phyloP scores from a whole-genome alignment of 2,329 filamentous ascomycete species.

The Macrophomina phaseolina region DNA sequence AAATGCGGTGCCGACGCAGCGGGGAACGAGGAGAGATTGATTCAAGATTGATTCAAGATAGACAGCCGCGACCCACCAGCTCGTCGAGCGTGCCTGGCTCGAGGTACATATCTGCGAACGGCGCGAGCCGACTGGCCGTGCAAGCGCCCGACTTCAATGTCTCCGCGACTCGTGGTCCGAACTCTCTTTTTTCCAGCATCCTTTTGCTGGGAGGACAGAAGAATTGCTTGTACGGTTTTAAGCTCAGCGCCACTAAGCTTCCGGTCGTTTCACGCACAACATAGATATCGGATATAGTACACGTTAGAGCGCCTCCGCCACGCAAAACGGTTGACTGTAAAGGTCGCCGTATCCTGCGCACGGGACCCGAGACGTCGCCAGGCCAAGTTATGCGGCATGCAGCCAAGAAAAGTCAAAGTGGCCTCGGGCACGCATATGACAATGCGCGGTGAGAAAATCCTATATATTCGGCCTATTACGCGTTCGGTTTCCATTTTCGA shows the following conservation, averaged over 20 bases:
- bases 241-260: not conserved
- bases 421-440: not conserved
- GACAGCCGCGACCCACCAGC: not conserved
- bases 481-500: not conserved
- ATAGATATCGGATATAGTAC: too few relatives aligned
- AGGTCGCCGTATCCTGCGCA: not conserved
- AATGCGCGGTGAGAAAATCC: not conserved
- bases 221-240: not conserved
- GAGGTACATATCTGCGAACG: not conserved
- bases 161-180: not conserved
- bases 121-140: not conserved
- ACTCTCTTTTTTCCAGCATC: not conserved
- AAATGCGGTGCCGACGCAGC: not conserved
- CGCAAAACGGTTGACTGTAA: too few relatives aligned
- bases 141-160: not conserved
- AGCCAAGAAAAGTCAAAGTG: constrained; percentile 4
- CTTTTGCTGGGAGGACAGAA: not conserved
- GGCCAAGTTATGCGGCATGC: not conserved
- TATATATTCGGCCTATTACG: not conserved
- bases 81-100: not conserved
- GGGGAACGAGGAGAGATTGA: not conserved
- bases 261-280: too few relatives aligned
- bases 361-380: not conserved
- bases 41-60: not conserved
- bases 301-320: too few relatives aligned